Evolutionary conservation across 1,284 basidiomycete genomes (phyloP), one percentile per base, ranked within the genome.

Genomic region (Termitomyces sp.): DNA sequence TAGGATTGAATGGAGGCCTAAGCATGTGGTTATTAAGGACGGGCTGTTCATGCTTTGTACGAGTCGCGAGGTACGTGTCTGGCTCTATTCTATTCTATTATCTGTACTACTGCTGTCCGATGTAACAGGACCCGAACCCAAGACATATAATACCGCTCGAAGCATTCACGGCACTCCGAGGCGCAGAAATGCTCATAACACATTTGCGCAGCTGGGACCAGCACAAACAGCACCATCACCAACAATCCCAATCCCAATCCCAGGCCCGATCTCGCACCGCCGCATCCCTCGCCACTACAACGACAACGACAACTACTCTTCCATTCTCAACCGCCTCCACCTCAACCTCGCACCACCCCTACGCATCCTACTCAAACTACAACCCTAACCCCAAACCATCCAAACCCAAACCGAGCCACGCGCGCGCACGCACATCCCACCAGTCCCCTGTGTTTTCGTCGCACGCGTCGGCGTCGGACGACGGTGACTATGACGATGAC

Each of bases 21-120:
- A 83, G 1, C 87, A 84, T 81, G 70, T 84, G 28, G 72, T 87
- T 26, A 75, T 89, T 15, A 73, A 77, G 42, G 78, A 83, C 42
- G 86, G 83, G 0, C 59, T 72, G 13, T 66, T 89, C 19, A 74
- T 70, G 57, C 62, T 90, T 15, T 82, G 75, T 62, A 82, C 78
- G 58, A 74, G 80, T 38, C 73, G 77, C 39, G 68, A 75, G 56
- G 84, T 85, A 62, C 61, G 73, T 72, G 24, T 46, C 53, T 42
- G 26, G 51, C 60, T 31, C 45, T 40, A 53, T 49, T 31, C 26
- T 24, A 21, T 33, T 34, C 21, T 34, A 41, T n/a, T n/a, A n/a
- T n/a, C n/a, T n/a, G n/a, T n/a, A n/a, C n/a, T n/a, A n/a, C n/a
- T n/a, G n/a, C n/a, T n/a, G n/a, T n/a, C n/a, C n/a, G n/a, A 24